phyloP scores from a whole-genome alignment of 345 rosid species.

The Eucalyptus victrix region DNA sequence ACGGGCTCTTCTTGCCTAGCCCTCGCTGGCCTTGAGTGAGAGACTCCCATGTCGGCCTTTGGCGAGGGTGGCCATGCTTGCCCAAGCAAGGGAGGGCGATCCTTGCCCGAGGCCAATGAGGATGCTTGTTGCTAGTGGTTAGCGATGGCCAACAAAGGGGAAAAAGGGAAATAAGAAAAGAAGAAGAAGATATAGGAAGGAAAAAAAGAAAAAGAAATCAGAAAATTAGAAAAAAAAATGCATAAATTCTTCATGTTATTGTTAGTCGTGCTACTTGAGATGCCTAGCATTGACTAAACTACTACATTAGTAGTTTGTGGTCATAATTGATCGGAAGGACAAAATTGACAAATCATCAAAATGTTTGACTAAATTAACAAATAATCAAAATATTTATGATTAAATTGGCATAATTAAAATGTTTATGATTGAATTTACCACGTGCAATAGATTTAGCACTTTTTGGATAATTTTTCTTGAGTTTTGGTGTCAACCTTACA shows the following conservation, averaged over 20 bases:
- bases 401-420: no score
- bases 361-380: background rate
- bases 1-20: background rate
- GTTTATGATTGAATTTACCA: fast-evolving
- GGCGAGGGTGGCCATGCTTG: background rate
- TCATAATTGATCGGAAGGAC: background rate
- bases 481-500: background rate
- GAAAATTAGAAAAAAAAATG: no score
- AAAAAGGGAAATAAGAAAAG: no score
- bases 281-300: fast-evolving
- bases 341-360: background rate
- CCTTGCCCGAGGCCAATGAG: fast-evolving
- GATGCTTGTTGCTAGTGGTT: background rate
- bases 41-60: background rate
- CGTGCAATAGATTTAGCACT: no score
- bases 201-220: no score
- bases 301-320: background rate
- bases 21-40: no score
- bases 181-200: background rate
- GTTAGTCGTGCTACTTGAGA: fast-evolving
- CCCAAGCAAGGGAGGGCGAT: background rate
- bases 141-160: background rate
- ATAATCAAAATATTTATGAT: background rate
- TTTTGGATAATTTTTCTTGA: no score
- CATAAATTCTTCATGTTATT: no score